These are phyloP conservation scores for Cyberlindnera meyerae DNA, from an alignment of 805 yeast genomes.

Conservation along the genomic window DNA sequence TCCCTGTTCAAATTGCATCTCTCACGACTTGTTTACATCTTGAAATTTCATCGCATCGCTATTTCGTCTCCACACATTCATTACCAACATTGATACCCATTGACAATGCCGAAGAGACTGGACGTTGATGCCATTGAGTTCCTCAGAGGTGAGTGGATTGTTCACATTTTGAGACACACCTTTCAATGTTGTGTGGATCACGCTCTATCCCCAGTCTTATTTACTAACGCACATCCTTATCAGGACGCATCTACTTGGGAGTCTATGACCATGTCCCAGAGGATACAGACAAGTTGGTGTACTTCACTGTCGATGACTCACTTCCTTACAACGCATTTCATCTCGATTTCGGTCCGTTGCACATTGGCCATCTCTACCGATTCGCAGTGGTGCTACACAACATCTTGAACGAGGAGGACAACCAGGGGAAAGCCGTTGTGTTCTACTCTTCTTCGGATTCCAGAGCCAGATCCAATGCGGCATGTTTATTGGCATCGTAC, in stretches of 20 bases:
- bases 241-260: slow-evolving; percentile 71
- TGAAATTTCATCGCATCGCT: no score
- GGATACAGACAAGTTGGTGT: slow-evolving; percentile 70
- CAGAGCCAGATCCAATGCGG: slow-evolving; percentile 85
- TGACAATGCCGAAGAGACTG: slow-evolving; percentile 46
- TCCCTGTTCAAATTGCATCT: no score
- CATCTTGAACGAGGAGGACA: slow-evolving; percentile 77
- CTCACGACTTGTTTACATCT: no score
- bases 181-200: no score
- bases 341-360: slow-evolving; percentile 93
- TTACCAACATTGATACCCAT: neutral
- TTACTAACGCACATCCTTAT: no score
- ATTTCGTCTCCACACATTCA: no score
- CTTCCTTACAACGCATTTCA: slow-evolving; percentile 94
- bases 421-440: slow-evolving; percentile 84
- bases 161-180: no score
- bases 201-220: no score
- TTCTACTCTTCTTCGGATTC: slow-evolving; percentile 82
- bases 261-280: slow-evolving; percentile 78
- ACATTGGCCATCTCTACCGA: slow-evolving; percentile 87
- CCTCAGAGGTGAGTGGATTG: slow-evolving; percentile 21
- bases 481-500: slow-evolving; percentile 89
- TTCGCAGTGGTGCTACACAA: slow-evolving; percentile 94
- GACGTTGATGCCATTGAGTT: slow-evolving; percentile 52
- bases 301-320: slow-evolving; percentile 89